Evolutionary conservation across 805 yeast species (phyloP), one percentile per base, ranked within the genome.

Genomic region (Saturnispora serradocipensis): DNA sequence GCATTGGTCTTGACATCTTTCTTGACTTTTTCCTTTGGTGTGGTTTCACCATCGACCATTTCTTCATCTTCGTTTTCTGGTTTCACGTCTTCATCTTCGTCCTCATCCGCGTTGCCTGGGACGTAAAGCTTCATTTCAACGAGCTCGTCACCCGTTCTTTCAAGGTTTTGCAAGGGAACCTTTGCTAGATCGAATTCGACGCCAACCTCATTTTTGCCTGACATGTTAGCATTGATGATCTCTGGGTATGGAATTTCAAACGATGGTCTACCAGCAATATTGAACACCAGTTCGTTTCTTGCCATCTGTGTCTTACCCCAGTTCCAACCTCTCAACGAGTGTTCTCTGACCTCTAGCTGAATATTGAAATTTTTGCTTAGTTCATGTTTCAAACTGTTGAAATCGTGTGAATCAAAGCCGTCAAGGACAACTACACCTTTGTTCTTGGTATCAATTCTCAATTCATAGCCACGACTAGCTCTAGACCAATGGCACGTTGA

Each of bases 281-380:
- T 81, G 69, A 93, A 90, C 28, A 88, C 80, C 66, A 93, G 73
- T 67, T 93, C 99, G 60, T 88, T 87, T 66, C 96, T 80, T 20
- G 95, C 96, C 64, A 93, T 79, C 65, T 90, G 96, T 15, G 91
- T 76, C 57, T 84, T 82, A 50, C 99, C 99, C 99, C 99, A 93
- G 69, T 93, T 93, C 99, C 99, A 93, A 32, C 99, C 99, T 71
- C 97, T 80, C 57, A 93, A 72, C 4, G 97, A 86, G 68, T 93
- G 99, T 61, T 91, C 98, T 61, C 76, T 81, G 56, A 78, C 84
- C 60, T 93, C 98, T 53, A 93, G 74, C 51, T 78, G 78, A 43
- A 87, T 72, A 49, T 69, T 73, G 67, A 89, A 88, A 61, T 85
- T 78, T 58, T 89, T 75, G 63, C 86, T 89, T 58, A 93, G 73